Evolutionary conservation across 768 basidiomycete species (phyloP).

Genomic region (Phanerochaete carnosa): DNA sequence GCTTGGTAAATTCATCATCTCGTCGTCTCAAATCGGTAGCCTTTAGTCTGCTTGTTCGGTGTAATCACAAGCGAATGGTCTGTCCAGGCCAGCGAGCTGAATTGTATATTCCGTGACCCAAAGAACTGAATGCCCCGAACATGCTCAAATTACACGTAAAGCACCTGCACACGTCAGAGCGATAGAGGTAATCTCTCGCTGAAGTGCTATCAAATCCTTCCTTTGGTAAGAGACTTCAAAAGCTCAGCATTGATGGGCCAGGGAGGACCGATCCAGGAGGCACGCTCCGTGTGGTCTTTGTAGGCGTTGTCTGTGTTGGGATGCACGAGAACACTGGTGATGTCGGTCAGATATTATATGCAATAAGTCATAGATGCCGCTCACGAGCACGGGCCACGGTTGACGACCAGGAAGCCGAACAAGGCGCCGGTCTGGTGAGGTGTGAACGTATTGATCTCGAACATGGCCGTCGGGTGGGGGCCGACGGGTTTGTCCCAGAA

Average conservation of each 20-base stretch:
- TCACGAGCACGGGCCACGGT: conserved; percentile 71
- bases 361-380: conserved; percentile 24
- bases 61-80: background rate
- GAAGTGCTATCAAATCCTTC: too few species aligned
- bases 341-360: background rate
- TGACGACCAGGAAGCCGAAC: conserved; percentile 63
- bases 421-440: conserved; percentile 69
- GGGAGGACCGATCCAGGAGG: conserved; percentile 63
- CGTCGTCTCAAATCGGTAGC: background rate
- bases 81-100: too few species aligned
- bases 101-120: too few species aligned
- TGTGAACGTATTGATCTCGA: conserved; percentile 63
- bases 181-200: too few species aligned
- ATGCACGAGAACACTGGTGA: conserved; percentile 60
- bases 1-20: background rate
- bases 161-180: too few species aligned
- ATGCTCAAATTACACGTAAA: too few species aligned
- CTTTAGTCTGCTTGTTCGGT: background rate
- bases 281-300: conserved; percentile 60
- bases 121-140: too few species aligned
- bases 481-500: conserved; percentile 65
- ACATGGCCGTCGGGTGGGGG: conserved; percentile 71
- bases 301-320: conserved; percentile 59
- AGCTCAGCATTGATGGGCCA: conserved; percentile 51
- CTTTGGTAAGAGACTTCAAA: conserved; percentile 31